Base-by-base conservation (phyloP, 805 yeast species). In the Blastobotrys americana region DNA sequence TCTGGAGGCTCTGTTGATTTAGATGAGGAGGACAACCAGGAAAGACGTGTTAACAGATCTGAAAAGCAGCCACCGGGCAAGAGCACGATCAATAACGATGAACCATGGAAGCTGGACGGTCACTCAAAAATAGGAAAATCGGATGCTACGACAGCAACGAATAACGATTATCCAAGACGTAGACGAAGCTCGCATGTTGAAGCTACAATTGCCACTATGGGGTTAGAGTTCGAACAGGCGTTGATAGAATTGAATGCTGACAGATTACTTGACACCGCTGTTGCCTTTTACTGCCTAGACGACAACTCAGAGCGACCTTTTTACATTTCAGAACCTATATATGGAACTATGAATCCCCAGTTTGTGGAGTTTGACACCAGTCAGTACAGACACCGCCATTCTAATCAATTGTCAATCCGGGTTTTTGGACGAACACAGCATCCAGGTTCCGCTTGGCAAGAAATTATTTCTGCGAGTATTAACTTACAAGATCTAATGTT, bases 191-290 rank as follows among this genome's bases (percentile, higher is more conserved):
- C 45, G 37, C 27, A 13, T 40, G 13, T 38, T 42, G 23, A 44
- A 37, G 18, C 43, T 48, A 3, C 35, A 6, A 33, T 21, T 34
- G 37, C 18, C 40, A 17, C 8, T 38, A 34, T 20, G 20, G 43
- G 31, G 16, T 34, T 28, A 2, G 46, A 42, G 33, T 21, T 50
- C n/a, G 52, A 66, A 46, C 56, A 52, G 43, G 42, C 60, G 54
- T 55, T 69, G 56, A 39, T 58, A 53, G 27, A 61, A 54, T 47
- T 64, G 40, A 47, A 49, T 52, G 39, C 55, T 50, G 40, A 52
- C 20, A 25, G 36, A 20, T 42, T 55, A 37, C 37, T 53, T 3
- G 51, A 55, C 43, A 48, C 45, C 15, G 40, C 41, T 23, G 45
- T 49, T 27, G 48, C 46, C 3, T 8, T 55, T 5, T 45, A 52